Base-by-base conservation (phyloP, 495 filamentous ascomycete species). In the Neurospora sp. region DNA sequence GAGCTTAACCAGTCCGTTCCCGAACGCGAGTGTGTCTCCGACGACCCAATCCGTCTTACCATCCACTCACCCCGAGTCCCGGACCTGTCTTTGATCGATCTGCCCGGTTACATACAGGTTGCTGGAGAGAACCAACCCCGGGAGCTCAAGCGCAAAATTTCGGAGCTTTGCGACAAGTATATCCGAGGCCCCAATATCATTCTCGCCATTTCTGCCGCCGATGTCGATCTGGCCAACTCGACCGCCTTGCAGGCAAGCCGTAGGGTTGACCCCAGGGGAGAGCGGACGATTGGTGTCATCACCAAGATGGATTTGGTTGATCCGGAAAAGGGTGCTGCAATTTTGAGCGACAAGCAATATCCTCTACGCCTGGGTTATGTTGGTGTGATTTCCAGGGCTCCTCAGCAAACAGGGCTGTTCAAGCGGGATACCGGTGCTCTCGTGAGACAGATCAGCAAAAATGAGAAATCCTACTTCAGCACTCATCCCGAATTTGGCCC, bases 251-350 rank as follows among this genome's bases (percentile, higher is more conserved):
- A 95, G 72, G 94, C 96, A 37, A 97, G 94, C 78, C 87, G 96
- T 71, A 86, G 94, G 72, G 94, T 98, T 12, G 96, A 99, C 78
- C 96, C 96, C 4, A 85, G 96, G 70, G 96, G 96, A 37, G 96
- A 99, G 80, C 86, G 96, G 70, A 99, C 96, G 3, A 98, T 99
- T 78, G 96, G 96, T 44, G 96, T 99, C 31, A 92, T 99, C 35
- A 99, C 96, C 35, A 99, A 99, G 83, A 97, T 99, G 95, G 96
- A 99, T 79, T 87, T 99, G 27, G 94, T 99, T 22, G 94, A 97
- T 72, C 88, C 96, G 14, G 84, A 85, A 22, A 89, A 96, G 72
- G 96, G 94, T 17, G 86, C 87, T 17, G 85, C 86, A 40, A 92
- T 99, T 40, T 83, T 99, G 8, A 86, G 83, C 45, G 96, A 99